Base-by-base conservation (phyloP, 2,329 filamentous ascomycete species). In the Penicillium sp. region DNA sequence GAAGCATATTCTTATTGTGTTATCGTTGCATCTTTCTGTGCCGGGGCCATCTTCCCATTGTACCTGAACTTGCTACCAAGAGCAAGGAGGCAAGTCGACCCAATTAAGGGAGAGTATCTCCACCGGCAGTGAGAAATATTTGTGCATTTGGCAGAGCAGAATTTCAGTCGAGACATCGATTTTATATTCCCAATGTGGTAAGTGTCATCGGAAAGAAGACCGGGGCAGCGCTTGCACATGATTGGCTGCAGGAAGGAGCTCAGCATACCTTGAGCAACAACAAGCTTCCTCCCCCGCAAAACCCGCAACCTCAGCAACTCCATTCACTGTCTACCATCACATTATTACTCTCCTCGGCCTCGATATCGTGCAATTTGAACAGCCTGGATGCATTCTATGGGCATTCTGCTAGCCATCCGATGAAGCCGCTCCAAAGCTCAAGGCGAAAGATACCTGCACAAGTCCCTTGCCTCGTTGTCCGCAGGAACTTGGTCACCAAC, bases 11-110 rank as follows among this genome's bases (percentile, higher is more conserved):
- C 49, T 21, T 52, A 20, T 23, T 28, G 23, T n/a, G 11, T 52
- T 45, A 74, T 80, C 5, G 69, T 83, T 12, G 81, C 81, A 0
- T 71, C 77, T 1, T 83, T 79, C 55, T 73, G 74, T 1, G 76
- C 72, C 6, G 82, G 81, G 0, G 68, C 73, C 5, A 60, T 84
- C 4, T 81, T 83, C 62, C 79, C 83, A 0, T 43, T 84, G 3
- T 82, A 81, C 64, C 71, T 84, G 54, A 82, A 81, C 56, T 33
- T 74, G 1, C 67, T 78, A 18, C 75, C 76, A 1, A 70, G 72
- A 1, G 78, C 79, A 21, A 74, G 76, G 60, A 69, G 70, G 48
- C 75, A 84, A 49, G 78, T 81, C 5, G 81, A 83, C 57, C 79
- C 79, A 0, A 68, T 77, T 2, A 69, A 71, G 2, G 68, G 73